These are phyloP conservation scores for Paracoccidioides brasiliensis DNA, from an alignment of 2,329 filamentous ascomycete genomes.

Conservation along the genomic window DNA sequence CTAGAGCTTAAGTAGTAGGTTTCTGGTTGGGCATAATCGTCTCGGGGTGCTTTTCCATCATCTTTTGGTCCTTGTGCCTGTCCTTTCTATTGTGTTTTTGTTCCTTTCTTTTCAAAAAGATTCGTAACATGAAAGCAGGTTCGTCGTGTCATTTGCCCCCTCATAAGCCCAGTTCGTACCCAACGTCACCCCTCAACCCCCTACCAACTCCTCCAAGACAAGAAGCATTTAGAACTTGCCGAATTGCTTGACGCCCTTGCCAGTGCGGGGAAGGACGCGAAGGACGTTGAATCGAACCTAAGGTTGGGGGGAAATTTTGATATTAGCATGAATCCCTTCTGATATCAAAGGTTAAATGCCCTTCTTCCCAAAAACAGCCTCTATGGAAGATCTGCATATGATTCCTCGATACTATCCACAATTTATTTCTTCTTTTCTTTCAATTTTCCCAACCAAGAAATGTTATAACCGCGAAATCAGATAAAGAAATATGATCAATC, in stretches of 20 bases:
- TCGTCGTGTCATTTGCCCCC: slow-evolving; percentile 4
- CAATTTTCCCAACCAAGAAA: background rate
- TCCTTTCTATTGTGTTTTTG: slow-evolving; percentile 1
- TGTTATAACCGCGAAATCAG: background rate
- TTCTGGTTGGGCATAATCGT: background rate
- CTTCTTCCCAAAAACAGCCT: background rate
- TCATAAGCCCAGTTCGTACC: slow-evolving; percentile 14
- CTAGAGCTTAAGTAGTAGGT: background rate
- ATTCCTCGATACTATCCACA: background rate
- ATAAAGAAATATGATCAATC: background rate
- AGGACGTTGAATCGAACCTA: slow-evolving; percentile 99
- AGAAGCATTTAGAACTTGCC: slow-evolving; percentile 73
- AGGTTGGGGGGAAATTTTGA: slow-evolving; percentile 4
- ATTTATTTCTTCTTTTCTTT: background rate
- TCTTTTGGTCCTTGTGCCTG: slow-evolving; percentile 1
- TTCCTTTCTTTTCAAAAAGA: background rate
- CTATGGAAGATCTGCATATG: background rate
- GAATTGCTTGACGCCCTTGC: slow-evolving; percentile 97
- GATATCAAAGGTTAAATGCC: background rate
- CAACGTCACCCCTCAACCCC: slow-evolving; percentile 15
- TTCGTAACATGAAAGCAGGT: background rate
- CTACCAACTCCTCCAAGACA: slow-evolving; percentile 17
- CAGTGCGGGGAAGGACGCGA: slow-evolving; percentile 91
- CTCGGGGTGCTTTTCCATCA: background rate
- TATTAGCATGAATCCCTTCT: background rate